These are phyloP conservation scores for Gossypium aridum DNA, from an alignment of 441 rosid genomes.

Conservation along the genomic window DNA sequence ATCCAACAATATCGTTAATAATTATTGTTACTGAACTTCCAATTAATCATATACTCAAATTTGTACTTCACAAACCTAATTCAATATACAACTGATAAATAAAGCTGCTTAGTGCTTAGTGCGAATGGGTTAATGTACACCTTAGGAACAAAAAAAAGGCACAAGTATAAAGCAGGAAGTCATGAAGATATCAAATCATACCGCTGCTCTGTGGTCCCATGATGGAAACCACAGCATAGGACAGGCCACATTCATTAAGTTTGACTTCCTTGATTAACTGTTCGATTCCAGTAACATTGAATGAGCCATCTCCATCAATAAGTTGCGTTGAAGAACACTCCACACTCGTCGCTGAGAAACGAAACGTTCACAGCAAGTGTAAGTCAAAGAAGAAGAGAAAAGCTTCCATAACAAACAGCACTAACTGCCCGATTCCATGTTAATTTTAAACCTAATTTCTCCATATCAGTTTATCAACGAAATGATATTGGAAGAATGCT, in stretches of 20 bases:
- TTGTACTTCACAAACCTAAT: not conserved
- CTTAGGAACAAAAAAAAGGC: not conserved
- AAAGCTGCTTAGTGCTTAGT: not conserved
- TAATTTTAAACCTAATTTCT: not conserved
- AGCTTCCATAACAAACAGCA: not conserved
- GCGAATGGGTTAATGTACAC: not conserved
- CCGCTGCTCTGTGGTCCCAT: conserved; percentile 99
- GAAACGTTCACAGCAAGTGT: conserved; percentile 7
- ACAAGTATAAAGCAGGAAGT: conserved; percentile 1
- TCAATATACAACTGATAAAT: not conserved
- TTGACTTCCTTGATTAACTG: conserved; percentile 69
- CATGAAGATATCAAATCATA: conserved; percentile 28
- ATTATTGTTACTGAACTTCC: not conserved
- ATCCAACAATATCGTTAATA: not conserved
- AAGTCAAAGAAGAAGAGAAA: not conserved
- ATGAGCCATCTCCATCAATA: conserved; percentile 85
- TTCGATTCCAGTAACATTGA: conserved; percentile 67
- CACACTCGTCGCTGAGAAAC: conserved; percentile 32
- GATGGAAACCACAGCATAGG: conserved; percentile 94
- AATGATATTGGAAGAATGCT: not conserved
- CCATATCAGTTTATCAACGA: not conserved
- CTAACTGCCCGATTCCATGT: not conserved
- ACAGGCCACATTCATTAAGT: conserved; percentile 78
- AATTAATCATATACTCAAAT: not conserved
- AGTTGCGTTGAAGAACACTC: conserved; percentile 80